Base-by-base conservation (phyloP, 1,139 yeast genomes). In the Yamadazyma epiphylla region DNA sequence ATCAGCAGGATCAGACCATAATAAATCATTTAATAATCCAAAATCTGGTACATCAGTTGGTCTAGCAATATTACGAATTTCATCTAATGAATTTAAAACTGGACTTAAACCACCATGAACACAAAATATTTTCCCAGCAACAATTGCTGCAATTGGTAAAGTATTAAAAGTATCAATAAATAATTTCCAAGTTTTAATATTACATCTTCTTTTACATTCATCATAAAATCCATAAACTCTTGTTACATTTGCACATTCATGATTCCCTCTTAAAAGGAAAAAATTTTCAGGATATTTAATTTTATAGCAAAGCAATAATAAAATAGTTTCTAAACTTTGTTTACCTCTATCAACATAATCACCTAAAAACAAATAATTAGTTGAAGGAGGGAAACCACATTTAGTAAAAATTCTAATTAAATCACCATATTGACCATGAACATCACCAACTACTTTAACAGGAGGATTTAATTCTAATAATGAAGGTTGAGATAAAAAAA, bases 1-100 rank as follows among this genome's bases (percentile, higher is more conserved):
- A 55, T 89, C 96, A 3, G 96, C 91, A 0, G 97, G 98, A 56
- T 91, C 97, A 1, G 95, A 84, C 97, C 98, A 91, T 35, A 91
- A 63, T 45, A 91, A 65, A 58, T 91, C 98, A 55, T 88, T 89
- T 31, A 91, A 71, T 32, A 91, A 64, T 1, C 98, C 98, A 55
- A 84, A 87, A 61, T 91, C 97, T 1, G 97, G 97, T 24, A 91
- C 96, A 58, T 91, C 97, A 0, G 97, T 91, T 15, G 97, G 97
- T 45, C 98, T 71, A 42, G 87, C 94, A 29, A 91, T 86, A 52
- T 77, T 81, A 46, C 95, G 70, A 36, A 91, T 87, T 56, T 91
- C 97, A 60, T 88, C 94, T 82, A 91, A 79, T 17, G 86, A 78
- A 48, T 84, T 85, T 36, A 91, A 69, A 6, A 88, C 94, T 0